Evolutionary conservation across 768 basidiomycete genomes (phyloP).

Genomic region (Russula lepida): DNA sequence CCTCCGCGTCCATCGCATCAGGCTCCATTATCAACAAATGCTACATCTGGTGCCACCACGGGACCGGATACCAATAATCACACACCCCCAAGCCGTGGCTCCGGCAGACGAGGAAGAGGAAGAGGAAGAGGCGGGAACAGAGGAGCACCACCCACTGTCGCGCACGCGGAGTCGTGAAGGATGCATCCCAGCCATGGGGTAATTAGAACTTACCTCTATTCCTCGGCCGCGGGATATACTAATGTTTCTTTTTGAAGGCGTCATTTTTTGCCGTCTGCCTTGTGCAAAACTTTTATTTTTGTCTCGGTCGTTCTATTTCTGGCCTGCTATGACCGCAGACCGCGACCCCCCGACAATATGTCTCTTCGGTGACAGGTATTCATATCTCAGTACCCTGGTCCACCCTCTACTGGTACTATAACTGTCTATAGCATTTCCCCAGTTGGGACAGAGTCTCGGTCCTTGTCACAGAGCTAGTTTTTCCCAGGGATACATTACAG

Average conservation of each 20-base stretch:
- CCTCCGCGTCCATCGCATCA: slow-evolving; percentile 3
- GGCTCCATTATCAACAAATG: background rate
- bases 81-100: background rate
- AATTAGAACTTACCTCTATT: background rate
- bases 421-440: too few species aligned
- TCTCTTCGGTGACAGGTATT: background rate
- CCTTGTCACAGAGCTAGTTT: background rate
- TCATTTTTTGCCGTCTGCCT: background rate
- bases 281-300: background rate
- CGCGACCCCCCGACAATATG: background rate
- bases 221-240: background rate
- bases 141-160: background rate
- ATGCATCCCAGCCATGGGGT: background rate
- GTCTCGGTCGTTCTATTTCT: background rate
- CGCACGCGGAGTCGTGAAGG: slow-evolving; percentile 1
- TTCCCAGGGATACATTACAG: too few species aligned
- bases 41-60: background rate
- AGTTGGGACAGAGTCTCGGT: background rate
- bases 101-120: slow-evolving; percentile 7
- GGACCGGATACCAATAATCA: background rate
- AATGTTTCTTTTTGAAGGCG: background rate
- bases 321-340: background rate
- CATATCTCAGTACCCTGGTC: background rate
- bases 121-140: slow-evolving; percentile 10
- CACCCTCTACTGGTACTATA: too few species aligned